A percentile compares a stretch with the other conserved stretches of the same genome.
phyloP scores from a whole-genome alignment of 83 land plant genomes.

The Picea abies region DNA sequence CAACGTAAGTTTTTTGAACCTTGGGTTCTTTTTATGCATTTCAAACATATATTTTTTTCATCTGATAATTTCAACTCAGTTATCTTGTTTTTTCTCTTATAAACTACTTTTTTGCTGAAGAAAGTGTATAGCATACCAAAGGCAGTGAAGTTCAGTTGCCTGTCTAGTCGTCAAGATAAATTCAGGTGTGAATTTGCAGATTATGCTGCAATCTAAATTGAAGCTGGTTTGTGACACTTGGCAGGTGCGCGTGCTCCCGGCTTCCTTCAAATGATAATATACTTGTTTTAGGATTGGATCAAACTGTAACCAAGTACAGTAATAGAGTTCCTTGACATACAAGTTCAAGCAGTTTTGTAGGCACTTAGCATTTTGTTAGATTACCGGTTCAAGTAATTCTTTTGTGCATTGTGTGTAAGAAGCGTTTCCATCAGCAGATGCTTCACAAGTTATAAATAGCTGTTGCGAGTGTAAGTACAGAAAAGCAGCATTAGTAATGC shows the following conservation, averaged over 20 bases:
- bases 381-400: background rate
- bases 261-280: background rate
- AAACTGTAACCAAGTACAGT: background rate
- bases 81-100: background rate
- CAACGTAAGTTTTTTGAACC: conserved; percentile 9
- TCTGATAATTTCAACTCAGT: background rate
- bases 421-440: background rate
- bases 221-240: background rate
- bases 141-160: background rate
- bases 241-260: conserved; percentile 1
- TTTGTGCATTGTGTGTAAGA: background rate
- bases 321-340: background rate
- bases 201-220: background rate
- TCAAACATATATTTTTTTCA: background rate
- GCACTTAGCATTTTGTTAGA: background rate
- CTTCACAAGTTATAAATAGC: background rate
- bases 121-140: background rate
- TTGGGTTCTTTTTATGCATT: background rate
- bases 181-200: background rate
- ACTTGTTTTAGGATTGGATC: background rate
- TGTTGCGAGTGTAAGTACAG: background rate
- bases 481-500: background rate
- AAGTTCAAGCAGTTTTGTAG: conserved; percentile 5
- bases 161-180: background rate
- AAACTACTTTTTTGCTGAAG: background rate